Evolutionary conservation across 768 basidiomycete species (phyloP), one percentile per base, ranked within the genome.

Genomic region (Suillus subalutaceus): DNA sequence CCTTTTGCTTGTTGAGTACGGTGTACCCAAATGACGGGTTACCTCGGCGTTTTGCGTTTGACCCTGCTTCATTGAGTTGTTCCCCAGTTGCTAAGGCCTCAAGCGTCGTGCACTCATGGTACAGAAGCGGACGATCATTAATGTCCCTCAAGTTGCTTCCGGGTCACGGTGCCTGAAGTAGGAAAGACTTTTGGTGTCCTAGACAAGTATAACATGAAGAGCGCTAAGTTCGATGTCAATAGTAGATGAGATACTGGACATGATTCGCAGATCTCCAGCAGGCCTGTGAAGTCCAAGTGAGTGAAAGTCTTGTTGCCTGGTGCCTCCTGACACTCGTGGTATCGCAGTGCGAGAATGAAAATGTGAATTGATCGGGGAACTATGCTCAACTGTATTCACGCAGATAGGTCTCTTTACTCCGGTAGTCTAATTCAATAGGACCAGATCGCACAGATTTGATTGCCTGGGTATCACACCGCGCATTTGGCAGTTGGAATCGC

Each of bases 81-180:
- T 32, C 18, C 53, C 32, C 7, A 18, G 32, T 18, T 18, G 26
- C 48, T 50, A 13, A 15, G 48, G 48, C 48, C 48, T 23, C 12
- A 23, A n/a, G 46, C n/a, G n/a, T 48, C n/a, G 46, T 10, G 46
- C 10, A 48, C n/a, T 40, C 58, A 15, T 26, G 15, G 58, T 41
- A 23, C 58, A 41, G 58, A 41, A 59, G 40, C 30, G 59, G 41
- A 15, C 41, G 59, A 60, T 43, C 37, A 40, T 58, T 23, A 5
- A 40, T 59, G 23, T 40, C 38, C 57, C 2, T 38, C n/a, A 58
- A 23, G 13, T 58, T 8, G n/a, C 37, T 58, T 58, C 23, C 23
- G 15, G 13, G 12, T 50, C 13, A 13, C 41, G 38, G 13, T 23
- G 1, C 8, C 37, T 6, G 32, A 18, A 40, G 15, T n/a, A 58